These are phyloP conservation scores for Exophiala aquamarina DNA, from an alignment of 2,329 filamentous ascomycete genomes.

Conservation along the genomic window DNA sequence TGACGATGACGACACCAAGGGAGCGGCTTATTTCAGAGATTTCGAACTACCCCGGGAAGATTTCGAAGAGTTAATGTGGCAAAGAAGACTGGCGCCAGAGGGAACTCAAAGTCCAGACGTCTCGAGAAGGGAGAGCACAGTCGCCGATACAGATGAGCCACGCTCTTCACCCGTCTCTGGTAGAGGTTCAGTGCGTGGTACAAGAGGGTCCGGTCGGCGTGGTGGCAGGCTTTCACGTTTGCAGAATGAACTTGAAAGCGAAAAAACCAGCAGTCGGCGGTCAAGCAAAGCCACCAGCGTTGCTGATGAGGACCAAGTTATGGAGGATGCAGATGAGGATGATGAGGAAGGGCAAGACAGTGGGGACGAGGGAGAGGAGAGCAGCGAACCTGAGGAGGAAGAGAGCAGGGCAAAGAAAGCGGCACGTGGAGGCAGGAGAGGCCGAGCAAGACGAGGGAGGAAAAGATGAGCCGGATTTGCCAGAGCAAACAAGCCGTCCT, in stretches of 20 bases:
- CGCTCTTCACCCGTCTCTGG: conserved; percentile 19
- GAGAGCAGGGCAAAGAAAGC: conserved; percentile 38
- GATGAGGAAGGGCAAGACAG: conserved; percentile 41
- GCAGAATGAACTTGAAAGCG: conserved; percentile 39
- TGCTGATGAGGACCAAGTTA: conserved; percentile 36
- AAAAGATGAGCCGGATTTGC: no score
- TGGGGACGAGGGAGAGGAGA: conserved; percentile 37
- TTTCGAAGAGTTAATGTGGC: conserved; percentile 50
- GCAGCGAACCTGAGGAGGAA: conserved; percentile 38
- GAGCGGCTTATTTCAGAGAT: conserved; percentile 61
- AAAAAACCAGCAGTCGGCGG: conserved; percentile 25
- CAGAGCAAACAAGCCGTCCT: no score
- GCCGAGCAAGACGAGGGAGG: conserved; percentile 46
- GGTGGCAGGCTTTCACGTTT: conserved; percentile 39
- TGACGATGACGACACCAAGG: conserved; percentile 46
- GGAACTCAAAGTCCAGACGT: conserved; percentile 14
- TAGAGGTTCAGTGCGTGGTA: conserved; percentile 25
- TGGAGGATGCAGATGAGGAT: conserved; percentile 34
- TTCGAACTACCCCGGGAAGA: conserved; percentile 62
- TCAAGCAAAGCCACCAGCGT: conserved; percentile 31
- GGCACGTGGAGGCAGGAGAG: conserved; percentile 48
- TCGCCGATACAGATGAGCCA: conserved; percentile 49
- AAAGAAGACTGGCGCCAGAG: conserved; percentile 41
- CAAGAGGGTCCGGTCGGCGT: conserved; percentile 29
- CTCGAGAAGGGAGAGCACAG: conserved; percentile 45